Evolutionary conservation across 176 grass and related monocot genomes (phyloP).

Genomic region (bread wheat (Triticum aestivum)): IWGSC_CS_RefSeq_v2.1 NC_057812.1:540526714-540527213

Average conservation of each 20-base stretch:
- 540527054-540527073: neutral
- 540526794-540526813: conserved; percentile 95
- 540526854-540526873: conserved; percentile 73
- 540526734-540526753: conserved; percentile 18
- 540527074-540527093: conserved; percentile 4
- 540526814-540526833: conserved; percentile 94
- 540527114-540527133: neutral
- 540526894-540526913: neutral
- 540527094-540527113: neutral
- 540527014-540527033: conserved; percentile 98
- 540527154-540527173: neutral
- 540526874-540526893: conserved; percentile 17
- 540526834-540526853: conserved; percentile 99
- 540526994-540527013: conserved; percentile 95
- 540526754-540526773: conserved; percentile 94
- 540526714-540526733: neutral
- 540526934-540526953: neutral
- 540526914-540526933: conserved; percentile 14
- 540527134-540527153: neutral
- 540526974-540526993: conserved; percentile 99
- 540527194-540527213: neutral
- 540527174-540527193: neutral
- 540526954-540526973: conserved; percentile 39
- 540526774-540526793: conserved; percentile 99
- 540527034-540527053: conserved; percentile 15